phyloP scores from a whole-genome alignment of 495 filamentous ascomycete species.

The Geoglossum glabrum region DNA sequence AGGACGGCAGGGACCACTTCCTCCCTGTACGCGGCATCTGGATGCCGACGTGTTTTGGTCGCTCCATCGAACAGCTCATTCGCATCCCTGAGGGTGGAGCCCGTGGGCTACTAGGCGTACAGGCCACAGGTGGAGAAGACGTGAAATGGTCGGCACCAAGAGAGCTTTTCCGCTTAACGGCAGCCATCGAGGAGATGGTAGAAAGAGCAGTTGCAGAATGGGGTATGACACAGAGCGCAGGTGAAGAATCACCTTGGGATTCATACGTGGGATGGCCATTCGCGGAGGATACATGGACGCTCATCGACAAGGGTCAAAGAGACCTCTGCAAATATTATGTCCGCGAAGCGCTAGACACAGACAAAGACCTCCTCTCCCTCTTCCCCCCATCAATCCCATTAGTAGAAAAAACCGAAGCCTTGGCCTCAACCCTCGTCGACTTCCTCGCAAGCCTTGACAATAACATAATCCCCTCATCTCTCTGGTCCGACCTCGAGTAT shows the following conservation, averaged over 20 bases:
- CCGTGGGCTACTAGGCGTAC: conserved; percentile 30
- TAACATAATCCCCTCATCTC: conserved; percentile 42
- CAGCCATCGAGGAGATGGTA: conserved; percentile 53
- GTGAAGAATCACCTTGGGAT: conserved; percentile 31
- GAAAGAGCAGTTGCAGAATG: conserved; percentile 64
- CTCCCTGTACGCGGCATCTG: conserved; percentile 59
- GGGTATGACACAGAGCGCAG: conserved; percentile 45
- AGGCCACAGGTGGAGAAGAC: conserved; percentile 17
- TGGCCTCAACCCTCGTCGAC: conserved; percentile 42
- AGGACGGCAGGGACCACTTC: conserved; percentile 77
- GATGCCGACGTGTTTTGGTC: conserved; percentile 65
- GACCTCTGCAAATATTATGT: conserved; percentile 21
- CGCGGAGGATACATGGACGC: conserved; percentile 29
- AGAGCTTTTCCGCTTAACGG: conserved; percentile 67
- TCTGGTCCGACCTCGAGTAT: conserved; percentile 55
- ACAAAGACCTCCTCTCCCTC: conserved; percentile 30
- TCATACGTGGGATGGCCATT: conserved; percentile 64
- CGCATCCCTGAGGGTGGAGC: conserved; percentile 61
- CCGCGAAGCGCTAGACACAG: conserved; percentile 51
- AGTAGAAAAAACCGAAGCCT: conserved; percentile 45
- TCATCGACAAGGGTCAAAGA: conserved; percentile 19
- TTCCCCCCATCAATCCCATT: conserved; percentile 39
- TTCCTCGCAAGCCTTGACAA: conserved; percentile 57
- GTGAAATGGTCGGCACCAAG: conserved; percentile 53
- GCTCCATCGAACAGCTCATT: conserved; percentile 64